phyloP scores from a whole-genome alignment of 345 rosid species.

The Linum trigynum region DNA sequence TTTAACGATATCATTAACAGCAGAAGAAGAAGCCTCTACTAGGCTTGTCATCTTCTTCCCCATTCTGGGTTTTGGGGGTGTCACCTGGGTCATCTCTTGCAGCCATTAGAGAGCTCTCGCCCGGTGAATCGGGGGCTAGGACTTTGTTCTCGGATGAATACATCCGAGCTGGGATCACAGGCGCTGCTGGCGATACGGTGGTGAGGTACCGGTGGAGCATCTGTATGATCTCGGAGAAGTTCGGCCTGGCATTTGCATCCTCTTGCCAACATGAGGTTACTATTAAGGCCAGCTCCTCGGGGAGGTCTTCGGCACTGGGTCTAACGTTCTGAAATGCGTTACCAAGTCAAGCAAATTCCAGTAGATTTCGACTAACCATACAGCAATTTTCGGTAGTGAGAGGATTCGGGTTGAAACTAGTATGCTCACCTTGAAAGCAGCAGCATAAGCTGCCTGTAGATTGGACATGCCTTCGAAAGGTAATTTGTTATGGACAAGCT shows the following conservation, averaged over 20 bases:
- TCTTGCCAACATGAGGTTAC: conserved; percentile 98
- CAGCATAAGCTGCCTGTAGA: conserved; percentile 99
- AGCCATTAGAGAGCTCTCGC: conserved; percentile 75
- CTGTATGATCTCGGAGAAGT: conserved; percentile 72
- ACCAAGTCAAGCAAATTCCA: neutral
- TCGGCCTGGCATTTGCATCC: conserved; percentile 80
- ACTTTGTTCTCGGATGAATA: conserved; percentile 49
- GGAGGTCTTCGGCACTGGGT: conserved; percentile 77
- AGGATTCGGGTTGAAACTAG: neutral
- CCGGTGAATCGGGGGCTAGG: conserved; percentile 78
- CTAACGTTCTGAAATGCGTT: conserved; percentile 56
- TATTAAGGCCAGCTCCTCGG: conserved; percentile 60
- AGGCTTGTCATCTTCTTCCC: conserved; percentile 22
- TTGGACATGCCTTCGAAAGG: conserved; percentile 99
- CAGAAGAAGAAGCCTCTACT: conserved; percentile 68
- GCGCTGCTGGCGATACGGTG: conserved; percentile 45
- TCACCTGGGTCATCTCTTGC: conserved; percentile 45
- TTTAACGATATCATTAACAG: conserved; percentile 39
- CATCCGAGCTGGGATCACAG: conserved; percentile 37
- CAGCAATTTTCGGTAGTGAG: neutral
- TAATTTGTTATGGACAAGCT: conserved; percentile 82
- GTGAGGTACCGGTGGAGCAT: conserved; percentile 73
- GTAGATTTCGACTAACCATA: neutral
- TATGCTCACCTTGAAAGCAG: conserved; percentile 79
- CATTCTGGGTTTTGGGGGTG: conserved; percentile 28